Evolutionary conservation across 495 filamentous ascomycete species (phyloP).

Genomic region (Coniosporium apollinis): DNA sequence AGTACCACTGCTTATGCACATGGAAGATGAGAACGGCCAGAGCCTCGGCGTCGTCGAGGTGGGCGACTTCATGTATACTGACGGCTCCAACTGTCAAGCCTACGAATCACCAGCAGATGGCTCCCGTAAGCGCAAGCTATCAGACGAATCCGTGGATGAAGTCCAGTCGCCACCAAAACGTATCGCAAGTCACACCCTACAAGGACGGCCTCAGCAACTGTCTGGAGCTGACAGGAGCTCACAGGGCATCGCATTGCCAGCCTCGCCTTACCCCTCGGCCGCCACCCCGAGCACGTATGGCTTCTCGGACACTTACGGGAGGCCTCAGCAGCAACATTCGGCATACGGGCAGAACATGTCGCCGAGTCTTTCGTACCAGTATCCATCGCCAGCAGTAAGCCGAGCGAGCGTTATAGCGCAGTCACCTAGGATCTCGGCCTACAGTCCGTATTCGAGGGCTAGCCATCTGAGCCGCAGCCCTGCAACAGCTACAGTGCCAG

Average conservation of each 20-base stretch:
- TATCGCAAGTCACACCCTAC: conserved; percentile 25
- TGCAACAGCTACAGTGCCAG: conserved; percentile 15
- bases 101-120: conserved; percentile 18
- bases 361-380: conserved; percentile 2
- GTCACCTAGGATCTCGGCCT: conserved; percentile 8
- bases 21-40: conserved; percentile 50
- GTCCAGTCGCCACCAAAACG: conserved; percentile 29
- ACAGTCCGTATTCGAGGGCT: conserved; percentile 25
- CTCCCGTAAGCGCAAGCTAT: conserved; percentile 37
- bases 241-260: conserved; percentile 16
- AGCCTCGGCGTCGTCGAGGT: conserved; percentile 46
- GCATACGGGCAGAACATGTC: conserved; percentile 4
- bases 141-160: conserved; percentile 29
- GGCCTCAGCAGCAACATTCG: conserved; percentile 9
- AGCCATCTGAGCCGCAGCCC: conserved; percentile 19
- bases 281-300: conserved; percentile 12
- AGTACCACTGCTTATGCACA: conserved; percentile 54
- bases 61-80: conserved; percentile 62
- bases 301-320: conserved; percentile 13
- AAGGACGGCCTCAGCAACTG: conserved; percentile 22
- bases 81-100: conserved; percentile 18
- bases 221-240: conserved; percentile 24
- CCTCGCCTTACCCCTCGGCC: conserved; percentile 9
- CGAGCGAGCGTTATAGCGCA: conserved; percentile 3
- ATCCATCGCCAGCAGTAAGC: conserved; percentile 7